Evolutionary conservation across 2,329 filamentous ascomycete species (phyloP).

Genomic region (Clarireedia paspali): DNA sequence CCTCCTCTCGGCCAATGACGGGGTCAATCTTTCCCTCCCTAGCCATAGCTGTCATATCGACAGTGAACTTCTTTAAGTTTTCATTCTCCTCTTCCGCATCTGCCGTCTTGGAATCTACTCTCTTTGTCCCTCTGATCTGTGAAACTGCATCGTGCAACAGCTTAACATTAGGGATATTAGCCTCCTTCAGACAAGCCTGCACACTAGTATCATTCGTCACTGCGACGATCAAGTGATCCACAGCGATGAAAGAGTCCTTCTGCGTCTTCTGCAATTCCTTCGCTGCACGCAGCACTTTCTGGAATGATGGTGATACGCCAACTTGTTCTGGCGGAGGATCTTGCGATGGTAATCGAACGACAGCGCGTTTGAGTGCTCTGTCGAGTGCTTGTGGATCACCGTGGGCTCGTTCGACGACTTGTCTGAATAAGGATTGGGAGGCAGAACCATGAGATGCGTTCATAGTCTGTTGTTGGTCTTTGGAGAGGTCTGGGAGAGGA

Average conservation of each 20-base stretch:
- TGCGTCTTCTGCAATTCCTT: constrained; percentile 94
- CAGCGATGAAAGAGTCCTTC: constrained; percentile 88
- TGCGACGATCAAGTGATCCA: constrained; percentile 87
- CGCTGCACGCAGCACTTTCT: constrained; percentile 73
- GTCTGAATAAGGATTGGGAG: constrained; percentile 74
- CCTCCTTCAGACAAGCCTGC: constrained; percentile 67
- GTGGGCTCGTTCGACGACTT: constrained; percentile 89
- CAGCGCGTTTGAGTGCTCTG: constrained; percentile 79
- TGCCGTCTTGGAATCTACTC: constrained; percentile 93
- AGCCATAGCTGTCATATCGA: constrained; percentile 96
- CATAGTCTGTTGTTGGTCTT: constrained; percentile 62
- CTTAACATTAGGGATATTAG: constrained; percentile 87
- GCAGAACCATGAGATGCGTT: constrained; percentile 58
- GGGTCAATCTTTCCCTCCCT: constrained; percentile 97
- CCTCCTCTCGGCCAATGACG: constrained; percentile 93
- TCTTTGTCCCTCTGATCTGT: constrained; percentile 83
- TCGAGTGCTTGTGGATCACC: constrained; percentile 87
- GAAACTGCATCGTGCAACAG: constrained; percentile 85
- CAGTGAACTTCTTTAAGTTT: constrained; percentile 95
- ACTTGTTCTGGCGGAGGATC: constrained; percentile 89
- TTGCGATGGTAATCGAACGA: constrained; percentile 88
- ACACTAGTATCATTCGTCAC: constrained; percentile 73
- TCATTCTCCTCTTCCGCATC: constrained; percentile 90
- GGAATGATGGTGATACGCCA: constrained; percentile 73
- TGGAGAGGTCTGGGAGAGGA: constrained; percentile 66